Evolutionary conservation across 805 yeast species (phyloP).

Genomic region (Wickerhamomyces canadensis): DNA sequence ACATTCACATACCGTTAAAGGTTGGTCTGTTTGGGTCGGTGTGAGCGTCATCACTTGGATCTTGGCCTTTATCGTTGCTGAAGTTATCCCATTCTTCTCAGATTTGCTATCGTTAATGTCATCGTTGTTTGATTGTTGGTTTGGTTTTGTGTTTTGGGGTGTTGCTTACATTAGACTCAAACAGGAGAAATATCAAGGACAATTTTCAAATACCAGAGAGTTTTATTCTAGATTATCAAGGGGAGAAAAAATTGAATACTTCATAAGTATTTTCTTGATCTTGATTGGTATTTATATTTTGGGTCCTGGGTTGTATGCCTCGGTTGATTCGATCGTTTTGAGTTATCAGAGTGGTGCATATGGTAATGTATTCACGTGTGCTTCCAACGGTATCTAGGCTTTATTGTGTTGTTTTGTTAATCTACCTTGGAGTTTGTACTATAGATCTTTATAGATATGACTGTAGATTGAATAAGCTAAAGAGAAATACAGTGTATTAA

Average conservation of each 20-base stretch:
- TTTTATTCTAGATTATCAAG: slow-evolving; percentile 26
- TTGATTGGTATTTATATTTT: slow-evolving; percentile 45
- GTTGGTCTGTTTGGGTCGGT: slow-evolving; percentile 49
- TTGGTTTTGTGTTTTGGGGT: slow-evolving; percentile 61
- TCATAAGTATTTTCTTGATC: slow-evolving; percentile 34
- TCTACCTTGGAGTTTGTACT: too few species aligned
- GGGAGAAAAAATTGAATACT: slow-evolving; percentile 32
- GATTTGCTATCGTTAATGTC: slow-evolving; percentile 54
- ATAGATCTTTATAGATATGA: too few species aligned
- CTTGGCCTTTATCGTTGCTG: slow-evolving; percentile 52
- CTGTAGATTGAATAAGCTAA: too few species aligned
- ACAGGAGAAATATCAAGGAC: slow-evolving; percentile 27
- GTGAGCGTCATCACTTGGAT: slow-evolving; percentile 42
- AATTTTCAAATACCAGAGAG: slow-evolving; percentile 20
- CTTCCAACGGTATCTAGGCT: slow-evolving; percentile 34
- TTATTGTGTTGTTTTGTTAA: too few species aligned
- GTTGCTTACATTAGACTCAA: slow-evolving; percentile 47
- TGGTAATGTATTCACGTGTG: slow-evolving; percentile 49
- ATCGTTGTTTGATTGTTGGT: slow-evolving; percentile 61
- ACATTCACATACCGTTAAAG: slow-evolving; percentile 40
- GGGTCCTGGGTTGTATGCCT: slow-evolving; percentile 56
- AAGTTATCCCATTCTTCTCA: slow-evolving; percentile 59
- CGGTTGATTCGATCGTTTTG: slow-evolving; percentile 47
- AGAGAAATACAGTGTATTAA: not conserved
- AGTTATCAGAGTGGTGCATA: slow-evolving; percentile 44